Base-by-base conservation (phyloP, 2,329 filamentous ascomycete species). In the Coniochaeta sp. region DNA sequence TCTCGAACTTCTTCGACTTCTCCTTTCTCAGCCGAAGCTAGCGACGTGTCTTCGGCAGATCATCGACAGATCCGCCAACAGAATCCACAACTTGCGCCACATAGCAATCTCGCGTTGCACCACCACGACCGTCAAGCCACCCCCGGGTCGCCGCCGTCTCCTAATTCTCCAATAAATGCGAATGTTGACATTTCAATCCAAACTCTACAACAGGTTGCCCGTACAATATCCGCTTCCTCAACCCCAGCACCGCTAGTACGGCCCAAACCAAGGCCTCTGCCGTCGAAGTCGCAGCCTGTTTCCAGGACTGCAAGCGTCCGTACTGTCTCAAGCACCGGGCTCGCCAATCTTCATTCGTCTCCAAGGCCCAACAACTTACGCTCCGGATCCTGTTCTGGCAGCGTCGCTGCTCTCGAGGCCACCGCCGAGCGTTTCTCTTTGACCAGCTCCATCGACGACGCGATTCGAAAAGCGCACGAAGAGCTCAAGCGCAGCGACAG, bases 371-470 rank as follows among this genome's bases (percentile, higher is more conserved):
- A 83, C 69, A 83, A 83, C 69, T 79, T 80, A 58, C 79, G 86
- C 60, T 83, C 86, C 61, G 84, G 82, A 28, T 84, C 84, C 34
- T 86, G 84, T 69, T 75, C 81, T 19, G 81, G 81, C 70, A 91
- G 89, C 75, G 86, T 93, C 63, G 85, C 87, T 65, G 84, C 87
- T 57, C 83, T 93, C 63, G 89, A 93, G 73, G 86, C 88, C 65
- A 88, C 86, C 12, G 89, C 89, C 57, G 89, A 92, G 73, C 82
- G 86, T 64, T 79, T 93, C 72, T 90, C 88, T 66, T 83, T 84
- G 76, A 87, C 86, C 60, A 89, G 87, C 63, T 90, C 89, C 63
- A 89, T 92, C 68, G 89, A 89, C 67, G 85, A 89, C 76, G 89
- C 90, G 66, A 93, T 92, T 67, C 83, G 88, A 62, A 85, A 88